Evolutionary conservation across 192 early-diverging fungal genomes (phyloP), one percentile per base, ranked within the genome.

Genomic region (Coemansia javaensis): DNA sequence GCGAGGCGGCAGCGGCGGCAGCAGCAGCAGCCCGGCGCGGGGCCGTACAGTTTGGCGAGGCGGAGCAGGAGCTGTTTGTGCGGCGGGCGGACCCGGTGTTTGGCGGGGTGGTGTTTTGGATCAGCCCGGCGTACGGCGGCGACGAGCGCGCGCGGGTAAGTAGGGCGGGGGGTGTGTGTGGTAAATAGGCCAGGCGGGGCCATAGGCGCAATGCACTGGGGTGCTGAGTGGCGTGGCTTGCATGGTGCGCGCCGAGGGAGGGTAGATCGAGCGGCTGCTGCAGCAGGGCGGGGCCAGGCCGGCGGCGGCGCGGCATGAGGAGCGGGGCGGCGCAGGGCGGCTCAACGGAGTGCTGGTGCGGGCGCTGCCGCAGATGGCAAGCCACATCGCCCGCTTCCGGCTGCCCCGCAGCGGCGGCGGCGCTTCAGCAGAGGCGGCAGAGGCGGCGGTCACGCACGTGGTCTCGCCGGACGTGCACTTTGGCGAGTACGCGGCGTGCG

Each of bases 401-500:
- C 10, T 72, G 27, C 36, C 68, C 16, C 7, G 16, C 1, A 3
- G 42, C 6, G n/a, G 20, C 31, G 20, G 15, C n/a, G 18, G 24
- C 37, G 36, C 37, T 28, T 6, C 44, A 16, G 32, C 8, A 1
- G 13, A 9, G 10, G 38, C 35, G 35, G 16, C 25, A 8, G 40
- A 47, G 13, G 46, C 16, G 40, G n/a, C 40, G 18, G 56, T 41
- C 36, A 74, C 63, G 6, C 71, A 74, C 27, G 53, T 53, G 7
- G 59, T 74, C 5, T 53, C 59, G 14, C 63, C 58, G 1, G 59
- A 66, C 42, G 66, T 59, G 25, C 64, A 74, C 40, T 74, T 74
- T 66, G 59, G 54, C 46, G 71, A 74, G 54, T 66, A 74, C 43
- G 36, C 54, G 33, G 47, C 50, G 16, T 63, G 59, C 15, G 38